These are phyloP conservation scores for Bothriochloa decipiens DNA, from an alignment of 176 grass and related monocot genomes.

Conservation along the genomic window DNA sequence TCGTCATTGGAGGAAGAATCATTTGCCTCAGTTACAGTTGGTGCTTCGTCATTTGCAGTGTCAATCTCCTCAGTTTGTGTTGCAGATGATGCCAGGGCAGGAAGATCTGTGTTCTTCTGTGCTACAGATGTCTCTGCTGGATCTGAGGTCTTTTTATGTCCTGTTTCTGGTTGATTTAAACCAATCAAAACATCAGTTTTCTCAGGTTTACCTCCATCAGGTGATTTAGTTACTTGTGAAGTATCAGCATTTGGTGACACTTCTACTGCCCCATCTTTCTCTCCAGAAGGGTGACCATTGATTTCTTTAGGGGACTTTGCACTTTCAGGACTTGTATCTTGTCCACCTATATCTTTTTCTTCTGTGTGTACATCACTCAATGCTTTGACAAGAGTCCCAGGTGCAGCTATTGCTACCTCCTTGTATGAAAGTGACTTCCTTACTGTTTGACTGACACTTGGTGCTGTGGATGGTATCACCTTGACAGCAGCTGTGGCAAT, in stretches of 20 bases:
- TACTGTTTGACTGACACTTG: slow-evolving; percentile 51
- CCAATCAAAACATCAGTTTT: slow-evolving; percentile 31
- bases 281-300: slow-evolving; percentile 42
- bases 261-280: slow-evolving; percentile 53
- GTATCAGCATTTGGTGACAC: slow-evolving; percentile 42
- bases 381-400: slow-evolving; percentile 85
- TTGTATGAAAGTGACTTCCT: slow-evolving; percentile 98
- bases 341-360: slow-evolving; percentile 45
- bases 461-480: slow-evolving; percentile 48
- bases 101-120: slow-evolving; percentile 25
- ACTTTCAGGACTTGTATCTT: slow-evolving; percentile 48
- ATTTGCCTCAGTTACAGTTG: slow-evolving; percentile 50
- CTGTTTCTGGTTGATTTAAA: slow-evolving; percentile 36
- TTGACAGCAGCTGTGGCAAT: slow-evolving; percentile 49
- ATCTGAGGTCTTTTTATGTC: slow-evolving; percentile 45
- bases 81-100: slow-evolving; percentile 43
- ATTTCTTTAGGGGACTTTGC: slow-evolving; percentile 40
- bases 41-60: slow-evolving; percentile 51
- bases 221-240: slow-evolving; percentile 46
- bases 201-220: slow-evolving; percentile 46
- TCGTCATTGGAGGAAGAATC: slow-evolving; percentile 68
- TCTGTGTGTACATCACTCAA: slow-evolving; percentile 51
- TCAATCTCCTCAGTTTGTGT: slow-evolving; percentile 49
- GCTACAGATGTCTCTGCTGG: slow-evolving; percentile 31
- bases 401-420: slow-evolving; percentile 93